Evolutionary conservation across 768 basidiomycete genomes (phyloP).

Genomic region (Lentinula lateritia): DNA sequence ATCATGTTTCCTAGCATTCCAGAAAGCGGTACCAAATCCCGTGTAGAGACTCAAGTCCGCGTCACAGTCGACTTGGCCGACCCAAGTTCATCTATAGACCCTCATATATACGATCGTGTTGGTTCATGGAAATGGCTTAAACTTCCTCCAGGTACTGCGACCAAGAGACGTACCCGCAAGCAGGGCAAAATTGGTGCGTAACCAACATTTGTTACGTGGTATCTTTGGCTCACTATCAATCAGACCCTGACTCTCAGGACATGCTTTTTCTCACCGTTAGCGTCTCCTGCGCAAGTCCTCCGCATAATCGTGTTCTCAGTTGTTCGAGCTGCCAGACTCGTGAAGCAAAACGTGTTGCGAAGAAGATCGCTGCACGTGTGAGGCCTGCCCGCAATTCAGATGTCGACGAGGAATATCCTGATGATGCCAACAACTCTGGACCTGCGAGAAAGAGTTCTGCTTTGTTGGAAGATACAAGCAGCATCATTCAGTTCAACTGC

Average conservation of each 20-base stretch:
- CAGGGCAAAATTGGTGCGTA: conserved; percentile 73
- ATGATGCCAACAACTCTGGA: conserved; percentile 37
- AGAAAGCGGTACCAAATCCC: conserved; percentile 77
- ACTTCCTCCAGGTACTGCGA: conserved; percentile 75
- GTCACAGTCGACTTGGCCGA: conserved; percentile 77
- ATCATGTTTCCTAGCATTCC: conserved; percentile 85
- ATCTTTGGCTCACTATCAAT: conserved; percentile 15
- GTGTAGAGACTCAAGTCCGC: conserved; percentile 94
- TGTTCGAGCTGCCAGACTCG: conserved; percentile 87
- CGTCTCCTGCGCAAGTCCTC: conserved; percentile 78
- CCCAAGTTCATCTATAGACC: conserved; percentile 55
- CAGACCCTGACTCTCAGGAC: conserved; percentile 65
- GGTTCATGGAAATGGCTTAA: conserved; percentile 90
- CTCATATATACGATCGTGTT: conserved; percentile 66
- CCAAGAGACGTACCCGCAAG: conserved; percentile 80
- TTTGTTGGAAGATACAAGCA: conserved; percentile 62
- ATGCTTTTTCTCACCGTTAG: conserved; percentile 67
- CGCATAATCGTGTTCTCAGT: conserved; percentile 69
- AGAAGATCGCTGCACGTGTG: conserved; percentile 82
- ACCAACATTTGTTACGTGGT: conserved; percentile 14
- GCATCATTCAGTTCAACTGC: conserved; percentile 96
- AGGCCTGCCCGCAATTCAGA: conserved; percentile 49
- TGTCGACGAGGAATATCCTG: conserved; percentile 67
- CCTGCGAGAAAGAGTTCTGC: conserved; percentile 35
- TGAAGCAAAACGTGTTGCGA: conserved; percentile 87